Percentiles rank a stretch among this genome's conserved stretches.
Conservation (phyloP, 345 rosid genomes). For the Aquilaria yunnanensis region DNA sequence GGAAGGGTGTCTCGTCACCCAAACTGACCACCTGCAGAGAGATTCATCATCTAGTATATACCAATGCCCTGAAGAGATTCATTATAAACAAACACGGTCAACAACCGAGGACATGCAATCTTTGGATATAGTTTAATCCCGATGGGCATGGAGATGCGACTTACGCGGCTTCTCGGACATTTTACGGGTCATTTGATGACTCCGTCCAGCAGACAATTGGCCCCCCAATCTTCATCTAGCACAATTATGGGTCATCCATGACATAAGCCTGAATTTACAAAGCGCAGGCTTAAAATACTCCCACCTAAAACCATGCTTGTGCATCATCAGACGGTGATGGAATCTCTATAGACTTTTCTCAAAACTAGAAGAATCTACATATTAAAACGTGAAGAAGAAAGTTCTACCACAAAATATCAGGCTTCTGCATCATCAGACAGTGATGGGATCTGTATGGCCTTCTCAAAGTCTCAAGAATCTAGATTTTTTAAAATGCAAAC, state of each 20-base stretch:
- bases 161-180: slow-evolving; percentile 18
- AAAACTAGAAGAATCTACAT: slow-evolving; percentile 14
- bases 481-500: background rate
- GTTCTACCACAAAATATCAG: slow-evolving; percentile 8
- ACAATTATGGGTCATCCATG: slow-evolving; percentile 5
- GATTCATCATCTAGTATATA: background rate
- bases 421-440: slow-evolving; percentile 9
- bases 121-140: slow-evolving; percentile 13
- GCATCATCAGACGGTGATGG: slow-evolving; percentile 18
- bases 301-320: slow-evolving; percentile 8
- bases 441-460: slow-evolving; percentile 18
- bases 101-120: background rate
- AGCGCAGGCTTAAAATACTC: background rate
- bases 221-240: background rate
- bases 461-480: slow-evolving; percentile 20
- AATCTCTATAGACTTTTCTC: slow-evolving; percentile 14
- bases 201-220: background rate
- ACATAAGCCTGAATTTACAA: slow-evolving; percentile 10
- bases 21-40: background rate
- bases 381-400: background rate
- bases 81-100: background rate
- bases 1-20: too few relatives aligned
- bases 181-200: slow-evolving; percentile 10
- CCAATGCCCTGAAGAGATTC: background rate
- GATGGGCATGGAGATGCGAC: slow-evolving; percentile 11